Evolutionary conservation across 1,284 basidiomycete genomes (phyloP), one percentile per base, ranked within the genome.

Genomic region (Apiotrichum porosum): DNA sequence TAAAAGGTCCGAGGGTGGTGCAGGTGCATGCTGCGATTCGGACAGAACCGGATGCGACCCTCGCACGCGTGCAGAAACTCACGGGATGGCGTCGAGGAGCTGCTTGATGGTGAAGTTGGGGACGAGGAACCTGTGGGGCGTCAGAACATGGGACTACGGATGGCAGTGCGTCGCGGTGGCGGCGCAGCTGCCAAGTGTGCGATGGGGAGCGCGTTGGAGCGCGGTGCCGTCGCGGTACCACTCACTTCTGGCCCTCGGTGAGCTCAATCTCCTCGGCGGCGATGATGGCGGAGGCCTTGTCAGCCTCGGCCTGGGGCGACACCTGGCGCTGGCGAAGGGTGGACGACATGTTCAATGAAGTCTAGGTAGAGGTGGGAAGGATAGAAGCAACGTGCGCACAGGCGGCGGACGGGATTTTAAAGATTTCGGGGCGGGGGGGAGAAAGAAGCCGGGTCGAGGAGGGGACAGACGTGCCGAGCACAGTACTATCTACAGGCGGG

Each of bases 51-150:
- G n/a, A n/a, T n/a, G n/a, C n/a, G n/a, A n/a, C n/a, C n/a, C n/a
- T n/a, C n/a, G n/a, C n/a, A n/a, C n/a, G n/a, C n/a, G n/a, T n/a
- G n/a, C n/a, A n/a, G n/a, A 30, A 15, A 67, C 71, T 62, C 67
- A 91, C 88, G 91, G 93, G 68, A 97, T 95, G 23, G 81, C 82
- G 46, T 82, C 83, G 44, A 97, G 80, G 51, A 97, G 74, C 65
- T 74, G 71, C 65, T 74, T 74, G 63, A 70, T 61, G 52, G 72
- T 71, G 54, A 61, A 74, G 62, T 71, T 67, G 49, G 72, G 72
- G 36, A 72, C 63, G 43, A 72, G 54, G 60, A 74, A 74, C 56
- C 66, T 69, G 54, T 15, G n/a, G 14, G 4, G 35, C 15, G 41
- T 42, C 17, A 42, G 42, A 4, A 8, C 19, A 22, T 19, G 14